Evolutionary conservation across 345 rosid genomes (phyloP), one percentile per base, ranked within the genome.

Genomic region (Physaria fendleri): DNA sequence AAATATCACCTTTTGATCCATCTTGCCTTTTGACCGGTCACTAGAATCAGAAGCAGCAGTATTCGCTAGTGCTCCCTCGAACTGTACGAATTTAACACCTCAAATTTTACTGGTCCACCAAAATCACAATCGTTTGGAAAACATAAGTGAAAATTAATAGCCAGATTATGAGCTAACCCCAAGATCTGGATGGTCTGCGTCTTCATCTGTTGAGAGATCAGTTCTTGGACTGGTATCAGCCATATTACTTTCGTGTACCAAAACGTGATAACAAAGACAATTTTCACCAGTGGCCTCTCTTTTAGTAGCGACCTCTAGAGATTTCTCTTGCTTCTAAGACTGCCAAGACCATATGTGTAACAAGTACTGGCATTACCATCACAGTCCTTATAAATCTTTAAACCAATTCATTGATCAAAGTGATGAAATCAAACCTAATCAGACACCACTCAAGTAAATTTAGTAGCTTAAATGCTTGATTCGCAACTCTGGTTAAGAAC

Each of bases 181-280:
- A 64, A 75, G 96, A 77, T 72, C 79, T 74, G 79, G 84, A 46
- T 89, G 92, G 69, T 94, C 97, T 5, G 93, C 85, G 71, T 90
- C 96, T 4, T 64, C 97, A 74, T 90, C 97, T 6, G 96, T 87
- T 49, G 97, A 94, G 55, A 72, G 81, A 74, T 85, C 96, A 10
- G 96, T 87, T 75, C 76, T 76, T 0, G 97, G 99, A 83, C 99
- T 94, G 38, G 71, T 84, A 76, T 94, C 99, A 50, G 90, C 97
- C 99, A 94, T 94, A 62, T 48, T 61, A 51, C 70, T 74, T 68
- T 68, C 77, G 81, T 49, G 78, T 68, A 63, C 60, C 52, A 63
- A 69, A 63, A 68, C 75, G 59, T 71, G 79, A 65, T 22, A 47
- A 64, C 22, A 17, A 78, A 68, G 34, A 71, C 69, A 52, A 47